Conservation (phyloP, 2,329 filamentous ascomycete species). For the Penicillium olsonii region DNA sequence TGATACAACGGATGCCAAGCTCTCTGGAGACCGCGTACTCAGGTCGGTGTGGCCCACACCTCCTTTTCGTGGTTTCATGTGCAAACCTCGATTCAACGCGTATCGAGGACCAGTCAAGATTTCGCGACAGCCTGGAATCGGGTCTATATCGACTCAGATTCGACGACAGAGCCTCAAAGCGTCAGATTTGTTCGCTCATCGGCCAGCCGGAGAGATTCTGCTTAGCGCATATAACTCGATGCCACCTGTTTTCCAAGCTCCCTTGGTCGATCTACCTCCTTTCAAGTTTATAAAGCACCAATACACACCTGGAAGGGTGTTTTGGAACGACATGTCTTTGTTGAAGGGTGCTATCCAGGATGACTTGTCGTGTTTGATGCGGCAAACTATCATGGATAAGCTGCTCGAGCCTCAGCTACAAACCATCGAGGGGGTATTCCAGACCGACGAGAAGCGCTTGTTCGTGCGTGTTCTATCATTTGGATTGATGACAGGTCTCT, state of each 20-base stretch:
- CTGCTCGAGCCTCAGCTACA: not conserved
- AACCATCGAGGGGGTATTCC: not conserved
- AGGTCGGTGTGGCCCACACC: no score
- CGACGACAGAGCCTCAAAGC: not conserved
- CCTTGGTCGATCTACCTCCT: no score
- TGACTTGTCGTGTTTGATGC: slow-evolving; percentile 3
- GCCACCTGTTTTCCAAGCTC: no score
- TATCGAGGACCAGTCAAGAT: not conserved
- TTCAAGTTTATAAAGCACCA: no score
- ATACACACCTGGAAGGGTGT: not conserved
- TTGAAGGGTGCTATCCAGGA: not conserved
- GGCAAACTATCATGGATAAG: not conserved
- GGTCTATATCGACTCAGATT: not conserved
- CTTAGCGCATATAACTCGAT: no score
- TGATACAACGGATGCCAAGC: no score
- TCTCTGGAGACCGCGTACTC: no score
- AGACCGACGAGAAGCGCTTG: not conserved
- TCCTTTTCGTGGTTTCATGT: no score
- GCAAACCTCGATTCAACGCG: not conserved
- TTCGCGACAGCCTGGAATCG: not conserved
- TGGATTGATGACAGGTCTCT: slow-evolving; percentile 1
- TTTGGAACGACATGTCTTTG: not conserved
- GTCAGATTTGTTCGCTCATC: not conserved
- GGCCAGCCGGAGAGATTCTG: no score
- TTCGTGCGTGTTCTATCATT: slow-evolving; percentile 9